Conservation (phyloP, 2,329 filamentous ascomycete species). For the Colletotrichum tofieldiae region DNA sequence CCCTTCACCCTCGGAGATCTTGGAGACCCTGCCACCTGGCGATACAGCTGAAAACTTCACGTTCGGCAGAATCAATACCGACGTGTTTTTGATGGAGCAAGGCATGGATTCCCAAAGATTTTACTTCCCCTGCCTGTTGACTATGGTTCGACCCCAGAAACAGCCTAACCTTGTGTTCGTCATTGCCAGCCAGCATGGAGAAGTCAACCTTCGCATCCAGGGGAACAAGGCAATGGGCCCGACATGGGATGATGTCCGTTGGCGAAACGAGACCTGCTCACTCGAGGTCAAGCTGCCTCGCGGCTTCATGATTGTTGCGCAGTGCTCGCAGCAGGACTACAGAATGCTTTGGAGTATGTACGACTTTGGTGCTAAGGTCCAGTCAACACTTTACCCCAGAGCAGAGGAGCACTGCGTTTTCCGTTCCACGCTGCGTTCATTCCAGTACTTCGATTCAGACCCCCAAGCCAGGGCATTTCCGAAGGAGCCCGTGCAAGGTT, state of each 20-base stretch:
- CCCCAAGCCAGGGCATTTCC: conserved; percentile 82
- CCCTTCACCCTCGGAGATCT: conserved; percentile 66
- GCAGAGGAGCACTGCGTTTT: conserved; percentile 80
- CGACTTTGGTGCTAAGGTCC: conserved; percentile 85
- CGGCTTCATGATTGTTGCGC: conserved; percentile 80
- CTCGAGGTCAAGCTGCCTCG: conserved; percentile 81
- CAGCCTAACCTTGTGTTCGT: conserved; percentile 81
- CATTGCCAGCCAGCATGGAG: conserved; percentile 84
- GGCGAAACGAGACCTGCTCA: conserved; percentile 78
- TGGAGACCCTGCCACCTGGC: conserved; percentile 82
- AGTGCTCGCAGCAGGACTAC: conserved; percentile 84
- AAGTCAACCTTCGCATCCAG: conserved; percentile 82
- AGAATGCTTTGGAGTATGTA: conserved; percentile 86
- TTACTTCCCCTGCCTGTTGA: conserved; percentile 81
- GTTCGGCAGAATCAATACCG: conserved; percentile 84
- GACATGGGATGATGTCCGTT: conserved; percentile 86
- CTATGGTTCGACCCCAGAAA: conserved; percentile 78
- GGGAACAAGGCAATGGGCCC: conserved; percentile 77
- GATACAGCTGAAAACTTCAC: conserved; percentile 83
- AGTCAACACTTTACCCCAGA: conserved; percentile 78
- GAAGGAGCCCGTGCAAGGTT: conserved; percentile 79
- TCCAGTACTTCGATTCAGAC: conserved; percentile 85
- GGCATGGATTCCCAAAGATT: conserved; percentile 79
- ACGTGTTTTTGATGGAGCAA: conserved; percentile 81
- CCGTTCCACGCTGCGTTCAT: conserved; percentile 78